Evolutionary conservation across 1,284 basidiomycete species (phyloP).

Genomic region (Hemileia vastatrix): DNA sequence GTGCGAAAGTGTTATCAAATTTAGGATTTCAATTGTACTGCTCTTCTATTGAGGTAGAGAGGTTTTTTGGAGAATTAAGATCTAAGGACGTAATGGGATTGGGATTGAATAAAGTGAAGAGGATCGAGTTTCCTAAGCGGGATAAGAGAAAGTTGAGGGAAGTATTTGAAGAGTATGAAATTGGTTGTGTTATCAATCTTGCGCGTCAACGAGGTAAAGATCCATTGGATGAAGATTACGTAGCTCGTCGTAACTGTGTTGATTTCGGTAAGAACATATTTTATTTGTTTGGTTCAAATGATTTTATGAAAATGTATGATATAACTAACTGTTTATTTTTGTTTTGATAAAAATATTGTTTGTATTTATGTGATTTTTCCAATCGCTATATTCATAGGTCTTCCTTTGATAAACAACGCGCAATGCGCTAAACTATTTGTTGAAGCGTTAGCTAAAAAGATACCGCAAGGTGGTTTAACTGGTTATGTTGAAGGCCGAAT

Average conservation of each 20-base stretch:
- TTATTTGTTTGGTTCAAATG: not conserved
- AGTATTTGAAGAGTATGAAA: conserved; percentile 74
- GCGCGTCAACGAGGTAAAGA: conserved; percentile 68
- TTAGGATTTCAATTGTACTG: conserved; percentile 89
- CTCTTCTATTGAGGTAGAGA: conserved; percentile 68
- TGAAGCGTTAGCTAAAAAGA: conserved; percentile 77
- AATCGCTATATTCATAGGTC: conserved; percentile 46
- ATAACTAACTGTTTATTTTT: no score
- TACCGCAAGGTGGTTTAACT: conserved; percentile 68
- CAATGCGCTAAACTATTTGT: conserved; percentile 82
- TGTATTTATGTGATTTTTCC: conserved; percentile 89
- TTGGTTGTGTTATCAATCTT: conserved; percentile 90
- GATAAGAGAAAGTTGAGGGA: conserved; percentile 93
- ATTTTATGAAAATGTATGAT: no score
- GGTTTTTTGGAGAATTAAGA: conserved; percentile 65
- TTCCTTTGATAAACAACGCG: conserved; percentile 79
- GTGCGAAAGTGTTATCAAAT: conserved; percentile 65
- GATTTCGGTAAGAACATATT: conserved; percentile 6
- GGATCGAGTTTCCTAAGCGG: conserved; percentile 90
- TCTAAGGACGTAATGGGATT: conserved; percentile 46
- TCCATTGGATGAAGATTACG: conserved; percentile 87
- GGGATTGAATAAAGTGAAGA: conserved; percentile 62
- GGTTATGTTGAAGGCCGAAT: conserved; percentile 80
- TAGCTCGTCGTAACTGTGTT: conserved; percentile 63
- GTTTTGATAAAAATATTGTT: not conserved